A percentile compares a stretch with the other conserved stretches of the same genome.
Conservation (phyloP, 306 rosid species). For the Corylus americana region DNA sequence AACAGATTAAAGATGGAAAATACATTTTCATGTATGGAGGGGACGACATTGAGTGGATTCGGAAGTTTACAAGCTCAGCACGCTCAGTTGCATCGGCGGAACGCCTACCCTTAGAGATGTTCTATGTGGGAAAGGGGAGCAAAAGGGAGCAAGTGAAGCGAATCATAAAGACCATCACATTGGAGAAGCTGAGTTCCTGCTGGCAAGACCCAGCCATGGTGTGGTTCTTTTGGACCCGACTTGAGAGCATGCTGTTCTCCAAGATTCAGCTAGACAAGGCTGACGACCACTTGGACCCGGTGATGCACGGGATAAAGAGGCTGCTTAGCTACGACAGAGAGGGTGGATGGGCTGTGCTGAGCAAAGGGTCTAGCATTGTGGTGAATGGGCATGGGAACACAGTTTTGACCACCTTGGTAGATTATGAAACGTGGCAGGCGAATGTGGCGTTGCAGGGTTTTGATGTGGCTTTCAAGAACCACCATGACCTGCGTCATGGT, state of each 20-base stretch:
- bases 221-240: constrained; percentile 70
- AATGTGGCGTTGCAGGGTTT: constrained; percentile 36
- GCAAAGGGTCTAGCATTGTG: constrained; percentile 42
- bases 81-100: constrained; percentile 37
- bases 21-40: constrained; percentile 61
- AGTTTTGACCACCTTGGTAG: constrained; percentile 34
- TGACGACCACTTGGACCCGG: constrained; percentile 33
- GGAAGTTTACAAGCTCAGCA: constrained; percentile 50
- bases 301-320: constrained; percentile 52
- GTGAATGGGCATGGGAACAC: constrained; percentile 50
- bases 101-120: constrained; percentile 48
- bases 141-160: constrained; percentile 47
- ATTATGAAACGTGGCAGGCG: constrained; percentile 47
- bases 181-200: constrained; percentile 44
- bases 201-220: constrained; percentile 59
- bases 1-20: constrained; percentile 51
- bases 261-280: constrained; percentile 50
- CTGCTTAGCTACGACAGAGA: constrained; percentile 56
- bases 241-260: constrained; percentile 65
- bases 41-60: constrained; percentile 52
- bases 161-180: constrained; percentile 27
- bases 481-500: constrained; percentile 39
- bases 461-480: constrained; percentile 38
- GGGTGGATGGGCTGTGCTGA: constrained; percentile 54
- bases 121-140: constrained; percentile 58